Evolutionary conservation across 306 rosid genomes (phyloP).

Genomic region (Dalbergia cultrata): DNA sequence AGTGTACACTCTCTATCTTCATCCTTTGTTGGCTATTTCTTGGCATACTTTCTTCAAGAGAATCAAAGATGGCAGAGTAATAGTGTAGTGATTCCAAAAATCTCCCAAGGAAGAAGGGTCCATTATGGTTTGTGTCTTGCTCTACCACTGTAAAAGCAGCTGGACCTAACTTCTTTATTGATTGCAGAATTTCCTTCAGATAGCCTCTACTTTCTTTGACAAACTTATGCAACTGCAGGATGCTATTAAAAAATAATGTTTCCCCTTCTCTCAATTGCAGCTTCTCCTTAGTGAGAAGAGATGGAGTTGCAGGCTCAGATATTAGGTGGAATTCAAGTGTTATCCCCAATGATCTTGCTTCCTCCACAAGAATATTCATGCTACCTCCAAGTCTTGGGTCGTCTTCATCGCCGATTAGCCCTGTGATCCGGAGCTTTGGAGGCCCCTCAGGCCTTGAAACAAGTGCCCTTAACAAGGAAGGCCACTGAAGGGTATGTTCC

Average conservation of each 20-base stretch:
- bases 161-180: constrained; percentile 73
- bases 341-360: constrained; percentile 68
- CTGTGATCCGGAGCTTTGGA: constrained; percentile 66
- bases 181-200: constrained; percentile 70
- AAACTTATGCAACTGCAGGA: constrained; percentile 68
- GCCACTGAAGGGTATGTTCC: constrained; percentile 83
- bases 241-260: constrained; percentile 65
- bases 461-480: constrained; percentile 74
- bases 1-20: constrained; percentile 71
- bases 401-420: constrained; percentile 50
- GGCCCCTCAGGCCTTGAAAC: constrained; percentile 75
- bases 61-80: constrained; percentile 84
- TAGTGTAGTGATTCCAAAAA: constrained; percentile 80
- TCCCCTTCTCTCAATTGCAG: constrained; percentile 75
- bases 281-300: constrained; percentile 65
- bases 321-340: constrained; percentile 55
- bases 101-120: constrained; percentile 86
- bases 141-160: constrained; percentile 65
- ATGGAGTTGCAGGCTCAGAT: constrained; percentile 59
- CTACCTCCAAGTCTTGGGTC: constrained; percentile 50
- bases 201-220: constrained; percentile 78
- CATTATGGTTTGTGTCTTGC: constrained; percentile 86
- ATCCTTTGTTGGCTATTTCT: constrained; percentile 64
- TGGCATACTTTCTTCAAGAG: constrained; percentile 71
- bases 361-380: constrained; percentile 64